These are phyloP conservation scores for Dendrobium chrysotoxum DNA, from an alignment of 106 monocot genomes.

Conservation along the genomic window DNA sequence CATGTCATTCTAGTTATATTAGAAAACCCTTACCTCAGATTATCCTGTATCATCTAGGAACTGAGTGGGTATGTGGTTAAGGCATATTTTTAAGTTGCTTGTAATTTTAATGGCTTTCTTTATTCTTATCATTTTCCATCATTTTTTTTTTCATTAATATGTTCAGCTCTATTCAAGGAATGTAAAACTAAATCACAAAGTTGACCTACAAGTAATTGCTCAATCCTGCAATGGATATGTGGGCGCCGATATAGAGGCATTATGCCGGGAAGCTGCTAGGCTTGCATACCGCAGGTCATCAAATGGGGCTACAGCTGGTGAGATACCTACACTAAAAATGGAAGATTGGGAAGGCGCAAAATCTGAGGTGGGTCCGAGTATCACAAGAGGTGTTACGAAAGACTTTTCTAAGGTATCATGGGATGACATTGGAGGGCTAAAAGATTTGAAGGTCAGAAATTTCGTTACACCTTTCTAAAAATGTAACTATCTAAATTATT, in stretches of 20 bases:
- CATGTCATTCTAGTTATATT: background rate
- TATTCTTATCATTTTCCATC: background rate
- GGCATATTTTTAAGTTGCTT: background rate
- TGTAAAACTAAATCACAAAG: slow-evolving; percentile 43
- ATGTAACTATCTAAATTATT: background rate
- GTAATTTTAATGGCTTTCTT: background rate
- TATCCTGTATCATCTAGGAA: background rate
- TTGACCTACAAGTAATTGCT: slow-evolving; percentile 72
- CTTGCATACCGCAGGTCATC: slow-evolving; percentile 44
- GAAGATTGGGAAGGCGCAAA: slow-evolving; percentile 82
- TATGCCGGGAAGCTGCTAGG: slow-evolving; percentile 71
- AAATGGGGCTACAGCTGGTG: background rate
- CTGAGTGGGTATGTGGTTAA: background rate
- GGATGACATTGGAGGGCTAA: slow-evolving; percentile 94
- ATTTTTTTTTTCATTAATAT: slow-evolving; percentile 12
- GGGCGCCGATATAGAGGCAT: slow-evolving; percentile 81
- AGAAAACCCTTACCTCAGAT: background rate
- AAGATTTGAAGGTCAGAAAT: slow-evolving; percentile 71
- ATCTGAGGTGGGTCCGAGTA: slow-evolving; percentile 61
- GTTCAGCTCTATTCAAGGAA: slow-evolving; percentile 62
- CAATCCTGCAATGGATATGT: slow-evolving; percentile 91
- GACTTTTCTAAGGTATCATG: slow-evolving; percentile 72
- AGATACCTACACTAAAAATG: slow-evolving; percentile 27
- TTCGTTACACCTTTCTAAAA: background rate
- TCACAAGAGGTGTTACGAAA: slow-evolving; percentile 75